Evolutionary conservation across 352 stramenopile species (phyloP).

Genomic region (Phytophthora macrochlamydospora): DNA sequence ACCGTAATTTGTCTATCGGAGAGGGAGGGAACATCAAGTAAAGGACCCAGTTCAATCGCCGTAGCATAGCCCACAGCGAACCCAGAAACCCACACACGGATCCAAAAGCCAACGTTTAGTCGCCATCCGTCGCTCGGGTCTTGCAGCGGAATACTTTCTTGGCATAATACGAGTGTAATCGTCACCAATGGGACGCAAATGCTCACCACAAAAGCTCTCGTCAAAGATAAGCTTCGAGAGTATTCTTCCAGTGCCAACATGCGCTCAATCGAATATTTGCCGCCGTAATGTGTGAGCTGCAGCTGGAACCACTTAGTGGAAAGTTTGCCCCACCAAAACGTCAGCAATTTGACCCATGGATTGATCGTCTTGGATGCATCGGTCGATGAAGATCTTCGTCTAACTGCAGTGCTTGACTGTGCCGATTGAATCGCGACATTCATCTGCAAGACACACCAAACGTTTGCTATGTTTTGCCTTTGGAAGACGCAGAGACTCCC

Average conservation of each 20-base stretch:
- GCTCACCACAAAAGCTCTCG: constrained; percentile 15
- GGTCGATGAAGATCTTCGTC: too few relatives aligned
- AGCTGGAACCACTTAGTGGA: constrained; percentile 7
- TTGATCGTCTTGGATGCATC: too few relatives aligned
- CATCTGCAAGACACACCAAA: too few relatives aligned
- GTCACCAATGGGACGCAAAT: constrained; percentile 12
- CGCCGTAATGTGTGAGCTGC: constrained; percentile 22
- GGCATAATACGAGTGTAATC: constrained; percentile 16
- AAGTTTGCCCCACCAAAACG: not conserved
- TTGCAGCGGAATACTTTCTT: constrained; percentile 29
- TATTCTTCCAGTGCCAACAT: constrained; percentile 34
- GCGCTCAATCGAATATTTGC: constrained; percentile 28
- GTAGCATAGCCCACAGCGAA: constrained; percentile 14
- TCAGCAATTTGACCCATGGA: too few relatives aligned
- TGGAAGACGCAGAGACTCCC: too few relatives aligned
- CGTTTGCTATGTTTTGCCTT: too few relatives aligned
- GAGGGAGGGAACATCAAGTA: constrained; percentile 17
- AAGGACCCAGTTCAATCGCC: constrained; percentile 15
- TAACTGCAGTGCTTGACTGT: too few relatives aligned
- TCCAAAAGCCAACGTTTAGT: constrained; percentile 28
- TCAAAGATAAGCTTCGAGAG: constrained; percentile 10
- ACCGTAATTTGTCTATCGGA: constrained; percentile 10
- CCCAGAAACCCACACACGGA: constrained; percentile 16
- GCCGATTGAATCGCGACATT: too few relatives aligned
- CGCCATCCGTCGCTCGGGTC: constrained; percentile 18